Percentiles rank a stretch among this genome's conserved stretches.
phyloP scores from a whole-genome alignment of 139 green algal species.

The Micromonas pusilla region DNA sequence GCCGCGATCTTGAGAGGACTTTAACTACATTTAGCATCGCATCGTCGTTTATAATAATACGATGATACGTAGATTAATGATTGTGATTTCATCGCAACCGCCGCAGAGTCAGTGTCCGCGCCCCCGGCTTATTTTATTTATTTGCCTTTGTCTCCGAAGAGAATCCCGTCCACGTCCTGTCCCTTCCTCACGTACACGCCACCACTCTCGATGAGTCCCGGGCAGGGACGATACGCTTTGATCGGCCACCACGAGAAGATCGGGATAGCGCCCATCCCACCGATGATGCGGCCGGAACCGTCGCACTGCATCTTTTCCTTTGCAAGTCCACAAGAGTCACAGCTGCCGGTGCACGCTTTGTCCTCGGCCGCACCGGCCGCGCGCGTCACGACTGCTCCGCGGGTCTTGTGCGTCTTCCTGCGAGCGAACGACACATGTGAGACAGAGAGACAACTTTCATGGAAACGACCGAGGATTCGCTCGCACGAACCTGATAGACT shows the following conservation, averaged over 20 bases:
- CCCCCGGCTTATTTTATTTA: too few relatives aligned
- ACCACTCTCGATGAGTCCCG: constrained; percentile 20
- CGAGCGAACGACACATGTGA: too few relatives aligned
- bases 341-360: constrained; percentile 16
- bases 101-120: not conserved
- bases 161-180: constrained; percentile 33
- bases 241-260: constrained; percentile 38
- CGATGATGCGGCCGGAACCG: constrained; percentile 14
- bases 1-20: not conserved
- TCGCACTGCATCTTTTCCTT: constrained; percentile 23
- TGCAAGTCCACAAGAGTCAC: constrained; percentile 17
- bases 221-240: constrained; percentile 34
- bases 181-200: constrained; percentile 30
- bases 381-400: too few relatives aligned
- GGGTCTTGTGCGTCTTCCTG: too few relatives aligned
- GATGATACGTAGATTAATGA: not conserved
- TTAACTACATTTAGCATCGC: not conserved
- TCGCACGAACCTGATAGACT: too few relatives aligned
- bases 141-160: constrained; percentile 28
- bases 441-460: too few relatives aligned
- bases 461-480: too few relatives aligned
- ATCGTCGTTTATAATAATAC: not conserved
- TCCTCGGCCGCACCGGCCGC: too few relatives aligned
- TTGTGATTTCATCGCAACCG: not conserved
- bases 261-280: constrained; percentile 27